Percentiles rank a stretch among this genome's conserved stretches.
These are phyloP conservation scores for Blepharisma japonicum DNA, from an alignment of 73 alveolate genomes.

Conservation along the genomic window DNA sequence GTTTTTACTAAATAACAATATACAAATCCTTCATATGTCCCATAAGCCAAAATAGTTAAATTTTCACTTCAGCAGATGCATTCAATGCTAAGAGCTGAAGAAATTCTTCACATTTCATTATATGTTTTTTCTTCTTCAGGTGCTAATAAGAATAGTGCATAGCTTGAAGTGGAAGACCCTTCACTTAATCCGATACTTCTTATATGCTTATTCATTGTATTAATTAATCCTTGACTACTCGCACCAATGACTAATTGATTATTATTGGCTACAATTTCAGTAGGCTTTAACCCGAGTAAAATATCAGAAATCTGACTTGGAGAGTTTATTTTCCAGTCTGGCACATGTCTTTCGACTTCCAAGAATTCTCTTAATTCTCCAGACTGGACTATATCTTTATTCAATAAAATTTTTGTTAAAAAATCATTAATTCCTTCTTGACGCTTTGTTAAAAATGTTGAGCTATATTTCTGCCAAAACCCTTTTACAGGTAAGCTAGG, in stretches of 20 bases:
- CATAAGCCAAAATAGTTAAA: too few species aligned
- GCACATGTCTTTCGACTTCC: neutral
- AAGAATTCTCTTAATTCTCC: neutral
- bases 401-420: neutral
- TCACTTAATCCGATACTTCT: too few species aligned
- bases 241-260: too few species aligned
- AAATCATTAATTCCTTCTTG: neutral
- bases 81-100: too few species aligned
- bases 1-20: neutral
- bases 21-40: too few species aligned
- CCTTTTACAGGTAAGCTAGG: constrained; percentile 25
- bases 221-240: too few species aligned
- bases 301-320: neutral
- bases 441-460: constrained; percentile 13
- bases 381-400: constrained; percentile 1
- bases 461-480: constrained; percentile 12
- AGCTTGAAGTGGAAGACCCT: too few species aligned
- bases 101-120: too few species aligned
- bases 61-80: too few species aligned
- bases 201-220: too few species aligned
- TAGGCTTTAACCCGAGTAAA: neutral
- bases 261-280: neutral
- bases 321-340: neutral
- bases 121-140: too few species aligned
- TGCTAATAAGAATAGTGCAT: too few species aligned